phyloP scores from a whole-genome alignment of 257 asterid genomes.

The Henckelia pumila region DNA sequence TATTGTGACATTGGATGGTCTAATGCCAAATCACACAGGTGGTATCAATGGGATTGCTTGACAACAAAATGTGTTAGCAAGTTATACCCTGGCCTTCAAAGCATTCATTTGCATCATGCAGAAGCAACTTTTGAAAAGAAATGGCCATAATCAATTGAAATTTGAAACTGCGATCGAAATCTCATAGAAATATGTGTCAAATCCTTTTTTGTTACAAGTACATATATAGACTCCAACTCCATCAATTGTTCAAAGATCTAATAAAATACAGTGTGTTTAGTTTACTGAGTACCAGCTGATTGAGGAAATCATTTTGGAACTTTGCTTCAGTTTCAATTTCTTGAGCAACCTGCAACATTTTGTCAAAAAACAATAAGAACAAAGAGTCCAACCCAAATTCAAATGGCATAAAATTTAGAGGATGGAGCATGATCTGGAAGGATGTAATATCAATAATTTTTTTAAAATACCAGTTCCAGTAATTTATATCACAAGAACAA shows the following conservation, averaged over 20 bases:
- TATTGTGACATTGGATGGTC: too few species aligned
- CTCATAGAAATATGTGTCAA: neutral
- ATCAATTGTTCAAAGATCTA: neutral
- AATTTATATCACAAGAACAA: too few species aligned
- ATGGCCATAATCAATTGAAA: neutral
- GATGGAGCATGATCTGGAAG: neutral
- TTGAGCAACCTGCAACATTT: slow-evolving; percentile 64
- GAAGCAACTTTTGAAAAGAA: neutral
- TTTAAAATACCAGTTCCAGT: neutral
- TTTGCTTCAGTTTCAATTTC: slow-evolving; percentile 65
- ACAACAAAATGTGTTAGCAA: neutral
- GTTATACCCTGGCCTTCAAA: neutral
- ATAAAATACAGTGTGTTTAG: slow-evolving; percentile 3
- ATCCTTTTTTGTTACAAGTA: neutral
- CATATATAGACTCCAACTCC: neutral
- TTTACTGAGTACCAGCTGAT: slow-evolving; percentile 58
- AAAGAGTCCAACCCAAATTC: neutral
- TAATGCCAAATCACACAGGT: too few species aligned
- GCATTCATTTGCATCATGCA: neutral
- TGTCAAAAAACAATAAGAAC: neutral
- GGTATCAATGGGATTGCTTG: neutral
- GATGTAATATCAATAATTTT: neutral
- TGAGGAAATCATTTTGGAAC: slow-evolving; percentile 66
- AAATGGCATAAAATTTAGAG: too few species aligned
- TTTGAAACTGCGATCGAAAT: neutral